These are phyloP conservation scores for Neonectria faginata DNA, from an alignment of 2,329 filamentous ascomycete species.

Conservation along the genomic window DNA sequence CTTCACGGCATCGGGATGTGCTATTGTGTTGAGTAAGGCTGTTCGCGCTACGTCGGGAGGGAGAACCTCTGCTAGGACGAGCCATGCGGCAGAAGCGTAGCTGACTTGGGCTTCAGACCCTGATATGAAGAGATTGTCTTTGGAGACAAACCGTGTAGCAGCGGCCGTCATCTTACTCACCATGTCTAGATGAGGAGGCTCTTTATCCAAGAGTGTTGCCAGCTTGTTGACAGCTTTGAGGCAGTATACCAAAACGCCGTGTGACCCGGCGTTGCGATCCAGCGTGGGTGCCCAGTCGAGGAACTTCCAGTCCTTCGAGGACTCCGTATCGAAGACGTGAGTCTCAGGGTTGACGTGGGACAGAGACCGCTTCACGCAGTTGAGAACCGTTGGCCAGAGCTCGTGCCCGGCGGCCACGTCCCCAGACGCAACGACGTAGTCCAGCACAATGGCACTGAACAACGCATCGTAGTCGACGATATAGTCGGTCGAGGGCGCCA, in stretches of 20 bases:
- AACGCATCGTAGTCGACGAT: conserved; percentile 53
- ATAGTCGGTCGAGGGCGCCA: conserved; percentile 49
- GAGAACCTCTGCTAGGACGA: conserved; percentile 20
- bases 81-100: conserved; percentile 29
- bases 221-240: conserved; percentile 28
- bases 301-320: conserved; percentile 25
- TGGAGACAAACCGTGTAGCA: conserved; percentile 17
- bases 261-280: conserved; percentile 18
- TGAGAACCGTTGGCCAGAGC: conserved; percentile 49
- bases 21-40: conserved; percentile 19
- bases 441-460: conserved; percentile 48
- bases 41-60: conserved; percentile 12
- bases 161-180: conserved; percentile 25
- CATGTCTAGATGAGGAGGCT: conserved; percentile 22
- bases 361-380: conserved; percentile 44
- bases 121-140: conserved; percentile 23
- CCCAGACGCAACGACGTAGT: conserved; percentile 49
- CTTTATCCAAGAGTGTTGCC: conserved; percentile 10
- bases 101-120: conserved; percentile 22
- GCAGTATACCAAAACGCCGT: conserved; percentile 20
- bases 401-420: conserved; percentile 45
- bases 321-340: conserved; percentile 15
- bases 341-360: conserved; percentile 41
- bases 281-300: conserved; percentile 27
- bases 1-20: conserved; percentile 25